These are phyloP conservation scores for Mortierella sp. DNA, from an alignment of 371 early-diverging fungal species.

Conservation along the genomic window DNA sequence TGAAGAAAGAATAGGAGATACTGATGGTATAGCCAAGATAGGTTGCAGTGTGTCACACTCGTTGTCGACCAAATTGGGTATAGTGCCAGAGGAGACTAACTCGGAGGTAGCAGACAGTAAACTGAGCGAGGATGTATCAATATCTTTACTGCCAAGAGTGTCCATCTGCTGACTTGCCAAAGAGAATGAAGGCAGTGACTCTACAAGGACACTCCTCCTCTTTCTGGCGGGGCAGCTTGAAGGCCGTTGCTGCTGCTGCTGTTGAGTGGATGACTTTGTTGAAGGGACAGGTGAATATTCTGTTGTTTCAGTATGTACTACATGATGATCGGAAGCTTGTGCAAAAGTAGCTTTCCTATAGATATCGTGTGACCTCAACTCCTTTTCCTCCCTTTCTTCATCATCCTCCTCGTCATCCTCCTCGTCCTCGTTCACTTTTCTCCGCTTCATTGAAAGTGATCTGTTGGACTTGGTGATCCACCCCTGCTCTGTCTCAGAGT, in stretches of 20 bases:
- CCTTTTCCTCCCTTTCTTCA: background rate
- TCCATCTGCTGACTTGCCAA: background rate
- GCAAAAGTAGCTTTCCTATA: background rate
- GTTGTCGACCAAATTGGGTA: background rate
- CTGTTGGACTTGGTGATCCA: background rate
- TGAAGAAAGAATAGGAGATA: background rate
- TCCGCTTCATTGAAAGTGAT: slow-evolving; percentile 38
- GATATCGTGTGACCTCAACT: background rate
- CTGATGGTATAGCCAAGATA: background rate
- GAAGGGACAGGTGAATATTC: background rate
- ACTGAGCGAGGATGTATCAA: slow-evolving; percentile 44
- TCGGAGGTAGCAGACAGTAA: slow-evolving; percentile 43
- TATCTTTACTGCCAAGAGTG: background rate
- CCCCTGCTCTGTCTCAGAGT: slow-evolving; percentile 20
- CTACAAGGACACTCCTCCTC: slow-evolving; percentile 28
- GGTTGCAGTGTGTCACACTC: background rate
- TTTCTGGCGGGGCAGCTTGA: slow-evolving; percentile 30
- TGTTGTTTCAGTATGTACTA: background rate
- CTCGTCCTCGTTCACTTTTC: slow-evolving; percentile 38
- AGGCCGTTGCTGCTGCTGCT: background rate
- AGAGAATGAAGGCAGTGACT: slow-evolving; percentile 8
- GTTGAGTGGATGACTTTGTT: slow-evolving; percentile 5
- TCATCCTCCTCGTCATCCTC: slow-evolving; percentile 2
- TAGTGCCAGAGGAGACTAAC: slow-evolving; percentile 26
- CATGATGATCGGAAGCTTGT: background rate